Conservation (phyloP, 176 grass and related monocot genomes). For the Olyra latifolia region DNA sequence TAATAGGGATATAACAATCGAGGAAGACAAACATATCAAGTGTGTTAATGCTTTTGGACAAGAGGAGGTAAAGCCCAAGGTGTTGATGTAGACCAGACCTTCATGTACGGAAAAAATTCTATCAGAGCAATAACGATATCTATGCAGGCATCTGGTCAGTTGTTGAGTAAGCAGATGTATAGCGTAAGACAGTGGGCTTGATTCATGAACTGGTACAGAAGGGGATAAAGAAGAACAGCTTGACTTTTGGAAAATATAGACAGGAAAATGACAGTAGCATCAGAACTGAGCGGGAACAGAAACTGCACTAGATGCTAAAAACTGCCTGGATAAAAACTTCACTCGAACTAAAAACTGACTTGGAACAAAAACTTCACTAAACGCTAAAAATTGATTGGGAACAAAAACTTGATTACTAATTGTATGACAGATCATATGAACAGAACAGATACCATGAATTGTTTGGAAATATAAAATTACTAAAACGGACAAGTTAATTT, state of each 20-base stretch:
- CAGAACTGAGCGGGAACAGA: not conserved
- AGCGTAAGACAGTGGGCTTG: not conserved
- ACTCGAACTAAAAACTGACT: not conserved
- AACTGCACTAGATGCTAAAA: no score
- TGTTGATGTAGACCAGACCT: not conserved
- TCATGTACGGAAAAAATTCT: not conserved
- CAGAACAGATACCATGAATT: not conserved
- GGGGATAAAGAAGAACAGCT: not conserved
- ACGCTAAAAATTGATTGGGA: not conserved
- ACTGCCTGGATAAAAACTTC: no score
- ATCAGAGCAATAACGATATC: not conserved
- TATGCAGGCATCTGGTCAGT: not conserved
- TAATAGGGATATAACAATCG: not conserved
- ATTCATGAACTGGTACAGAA: not conserved
- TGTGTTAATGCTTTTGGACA: not conserved
- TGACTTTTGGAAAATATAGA: not conserved
- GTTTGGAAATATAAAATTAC: not conserved
- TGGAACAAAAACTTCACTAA: no score
- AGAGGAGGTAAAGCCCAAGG: not conserved
- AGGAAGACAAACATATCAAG: not conserved
- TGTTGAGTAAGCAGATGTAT: not conserved
- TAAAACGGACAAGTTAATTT: not conserved
- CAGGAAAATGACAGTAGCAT: not conserved
- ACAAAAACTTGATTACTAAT: not conserved
- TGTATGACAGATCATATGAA: not conserved